Conservation (phyloP, 495 filamentous ascomycete species). For the Penicilliopsis zonata region DNA sequence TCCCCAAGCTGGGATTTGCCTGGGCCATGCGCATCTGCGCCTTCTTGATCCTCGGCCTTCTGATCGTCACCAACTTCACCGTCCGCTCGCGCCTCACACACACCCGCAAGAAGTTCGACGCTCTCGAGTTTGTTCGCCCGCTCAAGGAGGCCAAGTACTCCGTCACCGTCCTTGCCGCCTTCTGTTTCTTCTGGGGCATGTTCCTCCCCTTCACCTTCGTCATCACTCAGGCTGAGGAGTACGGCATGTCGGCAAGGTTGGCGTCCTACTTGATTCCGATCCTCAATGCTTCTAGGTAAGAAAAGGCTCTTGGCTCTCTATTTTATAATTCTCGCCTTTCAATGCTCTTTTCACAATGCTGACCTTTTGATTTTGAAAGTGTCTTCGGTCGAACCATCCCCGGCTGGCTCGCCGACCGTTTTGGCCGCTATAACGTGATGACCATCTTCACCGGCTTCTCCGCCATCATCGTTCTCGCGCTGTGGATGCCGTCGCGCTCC, state of each 20-base stretch:
- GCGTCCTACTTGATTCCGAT: conserved; percentile 59
- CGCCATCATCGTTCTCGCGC: conserved; percentile 50
- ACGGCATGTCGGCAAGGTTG: conserved; percentile 47
- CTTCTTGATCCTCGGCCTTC: conserved; percentile 55
- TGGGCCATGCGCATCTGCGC: conserved; percentile 64
- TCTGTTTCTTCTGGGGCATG: conserved; percentile 60
- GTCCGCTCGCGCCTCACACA: conserved; percentile 54
- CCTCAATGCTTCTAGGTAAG: conserved; percentile 57
- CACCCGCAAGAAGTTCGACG: conserved; percentile 34
- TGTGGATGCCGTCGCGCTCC: conserved; percentile 52
- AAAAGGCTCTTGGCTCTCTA: too few relatives aligned
- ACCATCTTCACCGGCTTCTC: conserved; percentile 47
- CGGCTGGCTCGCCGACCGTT: conserved; percentile 56
- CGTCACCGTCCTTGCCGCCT: conserved; percentile 35
- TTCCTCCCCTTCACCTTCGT: conserved; percentile 68
- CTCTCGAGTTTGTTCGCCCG: conserved; percentile 45
- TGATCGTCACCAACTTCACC: conserved; percentile 49
- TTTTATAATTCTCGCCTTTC: too few relatives aligned
- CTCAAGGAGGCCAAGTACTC: conserved; percentile 43
- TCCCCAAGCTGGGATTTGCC: conserved; percentile 50
- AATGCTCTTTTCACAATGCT: too few relatives aligned
- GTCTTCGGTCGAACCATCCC: conserved; percentile 65
- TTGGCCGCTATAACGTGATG: conserved; percentile 67
- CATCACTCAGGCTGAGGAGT: conserved; percentile 40
- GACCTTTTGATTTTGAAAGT: conserved; percentile 15